Evolutionary conservation across 2,329 filamentous ascomycete genomes (phyloP).

Genomic region (Beauveria varroae): DNA sequence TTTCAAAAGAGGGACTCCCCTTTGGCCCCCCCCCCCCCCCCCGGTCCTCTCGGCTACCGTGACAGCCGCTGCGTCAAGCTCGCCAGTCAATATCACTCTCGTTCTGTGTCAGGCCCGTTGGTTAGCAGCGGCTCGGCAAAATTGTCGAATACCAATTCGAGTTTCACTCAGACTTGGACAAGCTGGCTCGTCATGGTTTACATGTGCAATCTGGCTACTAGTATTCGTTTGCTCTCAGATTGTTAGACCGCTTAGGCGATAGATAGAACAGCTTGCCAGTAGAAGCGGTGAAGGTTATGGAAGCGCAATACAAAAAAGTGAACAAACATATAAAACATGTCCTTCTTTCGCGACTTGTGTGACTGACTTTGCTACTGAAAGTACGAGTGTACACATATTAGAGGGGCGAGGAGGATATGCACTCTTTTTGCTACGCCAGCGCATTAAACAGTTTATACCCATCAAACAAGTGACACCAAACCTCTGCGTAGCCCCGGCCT

Average conservation of each 20-base stretch:
- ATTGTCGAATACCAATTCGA: not conserved
- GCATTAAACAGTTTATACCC: not conserved
- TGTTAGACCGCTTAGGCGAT: not conserved
- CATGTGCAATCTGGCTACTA: not conserved
- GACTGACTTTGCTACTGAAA: not conserved
- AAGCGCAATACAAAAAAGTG: not conserved
- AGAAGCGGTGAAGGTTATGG: not conserved
- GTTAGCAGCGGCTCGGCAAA: not conserved
- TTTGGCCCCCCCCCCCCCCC: too few relatives aligned
- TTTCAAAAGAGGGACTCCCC: too few relatives aligned
- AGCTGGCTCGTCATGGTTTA: not conserved
- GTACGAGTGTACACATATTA: too few relatives aligned
- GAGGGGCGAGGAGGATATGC: too few relatives aligned
- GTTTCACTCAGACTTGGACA: not conserved
- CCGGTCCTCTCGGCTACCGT: not conserved
- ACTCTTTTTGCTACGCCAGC: not conserved
- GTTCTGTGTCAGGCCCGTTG: not conserved
- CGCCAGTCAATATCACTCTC: not conserved
- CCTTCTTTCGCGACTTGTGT: not conserved
- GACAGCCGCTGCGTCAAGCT: too few relatives aligned
- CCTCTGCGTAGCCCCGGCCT: not conserved
- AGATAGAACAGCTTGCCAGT: not conserved
- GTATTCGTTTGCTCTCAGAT: not conserved
- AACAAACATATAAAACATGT: not conserved
- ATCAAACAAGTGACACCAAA: not conserved